phyloP scores from a whole-genome alignment of 2,329 filamentous ascomycete genomes.

The Arthroderma uncinatum region DNA sequence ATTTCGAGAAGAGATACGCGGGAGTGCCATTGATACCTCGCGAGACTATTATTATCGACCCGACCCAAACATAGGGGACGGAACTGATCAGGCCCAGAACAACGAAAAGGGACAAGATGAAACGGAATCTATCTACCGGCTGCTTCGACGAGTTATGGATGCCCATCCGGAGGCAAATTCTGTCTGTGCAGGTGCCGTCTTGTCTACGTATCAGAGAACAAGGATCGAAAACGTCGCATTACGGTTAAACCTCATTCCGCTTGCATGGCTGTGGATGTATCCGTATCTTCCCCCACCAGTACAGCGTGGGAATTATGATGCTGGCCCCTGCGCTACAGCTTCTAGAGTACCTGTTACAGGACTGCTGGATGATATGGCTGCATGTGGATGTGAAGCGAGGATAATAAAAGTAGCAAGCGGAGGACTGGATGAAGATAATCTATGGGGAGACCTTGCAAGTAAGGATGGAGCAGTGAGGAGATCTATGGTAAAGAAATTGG shows the following conservation, averaged over 20 bases:
- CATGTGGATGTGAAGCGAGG: slow-evolving; percentile 67
- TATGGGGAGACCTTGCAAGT: slow-evolving; percentile 67
- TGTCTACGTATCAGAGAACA: slow-evolving; percentile 92
- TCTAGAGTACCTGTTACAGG: slow-evolving; percentile 22
- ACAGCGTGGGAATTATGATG: slow-evolving; percentile 17
- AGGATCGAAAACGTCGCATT: slow-evolving; percentile 83
- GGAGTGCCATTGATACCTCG: slow-evolving; percentile 57
- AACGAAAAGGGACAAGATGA: slow-evolving; percentile 50
- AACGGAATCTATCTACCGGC: slow-evolving; percentile 71
- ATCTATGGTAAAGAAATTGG: slow-evolving; percentile 40
- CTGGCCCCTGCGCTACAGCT: slow-evolving; percentile 7
- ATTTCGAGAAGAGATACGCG: slow-evolving; percentile 66
- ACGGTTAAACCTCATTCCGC: slow-evolving; percentile 68
- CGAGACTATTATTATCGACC: slow-evolving; percentile 54
- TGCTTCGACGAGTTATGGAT: slow-evolving; percentile 56
- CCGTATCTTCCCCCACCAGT: slow-evolving; percentile 52
- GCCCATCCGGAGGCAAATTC: slow-evolving; percentile 74
- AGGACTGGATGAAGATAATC: slow-evolving; percentile 65
- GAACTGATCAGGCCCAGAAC: not conserved
- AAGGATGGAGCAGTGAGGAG: slow-evolving; percentile 36
- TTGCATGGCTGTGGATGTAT: slow-evolving; percentile 90
- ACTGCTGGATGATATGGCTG: slow-evolving; percentile 71
- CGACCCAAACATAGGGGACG: not conserved
- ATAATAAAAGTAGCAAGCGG: slow-evolving; percentile 93
- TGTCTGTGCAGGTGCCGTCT: slow-evolving; percentile 78